phyloP scores from a whole-genome alignment of 1,284 basidiomycete genomes.

The Coniophora puteana region DNA sequence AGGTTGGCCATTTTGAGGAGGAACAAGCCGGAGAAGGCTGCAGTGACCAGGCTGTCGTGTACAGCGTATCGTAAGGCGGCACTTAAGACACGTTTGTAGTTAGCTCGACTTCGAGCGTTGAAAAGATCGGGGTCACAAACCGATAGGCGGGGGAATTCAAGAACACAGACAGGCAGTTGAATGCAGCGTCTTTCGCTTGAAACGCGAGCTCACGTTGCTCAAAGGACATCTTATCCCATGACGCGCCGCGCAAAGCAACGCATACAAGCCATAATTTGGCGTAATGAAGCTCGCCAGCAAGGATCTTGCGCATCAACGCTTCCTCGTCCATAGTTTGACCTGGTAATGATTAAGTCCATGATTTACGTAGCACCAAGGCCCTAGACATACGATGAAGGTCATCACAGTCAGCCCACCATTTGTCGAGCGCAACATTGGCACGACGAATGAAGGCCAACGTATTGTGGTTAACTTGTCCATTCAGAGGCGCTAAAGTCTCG shows the following conservation, averaged over 20 bases:
- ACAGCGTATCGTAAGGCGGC: conserved; percentile 86
- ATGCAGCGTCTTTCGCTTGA: conserved; percentile 89
- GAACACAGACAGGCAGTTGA: conserved; percentile 79
- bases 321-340: conserved; percentile 81
- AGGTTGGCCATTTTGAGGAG: conserved; percentile 88
- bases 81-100: conserved; percentile 30
- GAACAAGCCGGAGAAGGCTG: conserved; percentile 90
- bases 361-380: neutral
- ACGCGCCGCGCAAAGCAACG: conserved; percentile 84
- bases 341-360: conserved; percentile 22
- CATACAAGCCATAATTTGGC: conserved; percentile 93
- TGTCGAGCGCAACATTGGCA: conserved; percentile 80
- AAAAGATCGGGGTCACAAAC: conserved; percentile 32
- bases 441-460: conserved; percentile 84
- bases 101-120: neutral
- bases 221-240: conserved; percentile 93
- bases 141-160: conserved; percentile 75
- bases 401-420: conserved; percentile 88
- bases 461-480: conserved; percentile 82
- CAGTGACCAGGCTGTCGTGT: conserved; percentile 89
- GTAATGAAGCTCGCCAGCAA: conserved; percentile 85
- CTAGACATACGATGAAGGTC: conserved; percentile 66
- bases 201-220: conserved; percentile 93
- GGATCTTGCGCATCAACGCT: conserved; percentile 78
- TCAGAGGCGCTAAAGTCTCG: conserved; percentile 82